Evolutionary conservation across 2,329 filamentous ascomycete species (phyloP).

Genomic region (Basipetospora chlamydospora): DNA sequence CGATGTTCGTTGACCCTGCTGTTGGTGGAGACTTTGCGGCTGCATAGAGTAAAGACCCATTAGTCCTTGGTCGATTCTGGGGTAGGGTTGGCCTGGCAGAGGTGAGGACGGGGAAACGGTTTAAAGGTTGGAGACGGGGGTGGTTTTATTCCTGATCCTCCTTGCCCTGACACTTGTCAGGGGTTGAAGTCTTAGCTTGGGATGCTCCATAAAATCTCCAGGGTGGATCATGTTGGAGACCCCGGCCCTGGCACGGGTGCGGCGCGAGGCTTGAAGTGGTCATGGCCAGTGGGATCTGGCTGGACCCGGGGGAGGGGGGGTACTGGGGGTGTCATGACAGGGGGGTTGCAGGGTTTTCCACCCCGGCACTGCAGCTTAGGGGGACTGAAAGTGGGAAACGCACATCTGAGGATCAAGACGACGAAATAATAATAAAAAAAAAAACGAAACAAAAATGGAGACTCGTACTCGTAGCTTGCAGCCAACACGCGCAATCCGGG

Average conservation of each 20-base stretch:
- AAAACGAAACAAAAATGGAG: no score
- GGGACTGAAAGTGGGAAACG: no score
- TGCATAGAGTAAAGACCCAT: slow-evolving; percentile 50
- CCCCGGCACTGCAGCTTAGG: neutral
- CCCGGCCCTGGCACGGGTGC: slow-evolving; percentile 3
- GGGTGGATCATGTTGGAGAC: slow-evolving; percentile 4
- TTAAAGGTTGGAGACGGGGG: slow-evolving; percentile 25
- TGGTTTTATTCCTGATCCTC: slow-evolving; percentile 27
- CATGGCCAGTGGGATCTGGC: no score
- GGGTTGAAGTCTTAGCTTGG: slow-evolving; percentile 21
- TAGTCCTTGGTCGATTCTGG: slow-evolving; percentile 24
- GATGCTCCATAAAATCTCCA: slow-evolving; percentile 1
- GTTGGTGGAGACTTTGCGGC: slow-evolving; percentile 50
- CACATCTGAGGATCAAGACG: slow-evolving; percentile 3
- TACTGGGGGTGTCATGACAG: no score
- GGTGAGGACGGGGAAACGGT: slow-evolving; percentile 19
- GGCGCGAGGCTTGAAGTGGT: slow-evolving; percentile 1
- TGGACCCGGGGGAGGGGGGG: no score
- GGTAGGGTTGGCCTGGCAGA: slow-evolving; percentile 16
- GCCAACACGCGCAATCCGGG: no score
- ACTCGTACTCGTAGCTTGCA: no score
- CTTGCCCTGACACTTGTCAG: slow-evolving; percentile 28
- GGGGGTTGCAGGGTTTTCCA: slow-evolving; percentile 1
- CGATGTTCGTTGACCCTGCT: slow-evolving; percentile 50
- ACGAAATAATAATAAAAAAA: neutral